Evolutionary conservation across 805 yeast species (phyloP).

Genomic region (Ogataea zsoltii): DNA sequence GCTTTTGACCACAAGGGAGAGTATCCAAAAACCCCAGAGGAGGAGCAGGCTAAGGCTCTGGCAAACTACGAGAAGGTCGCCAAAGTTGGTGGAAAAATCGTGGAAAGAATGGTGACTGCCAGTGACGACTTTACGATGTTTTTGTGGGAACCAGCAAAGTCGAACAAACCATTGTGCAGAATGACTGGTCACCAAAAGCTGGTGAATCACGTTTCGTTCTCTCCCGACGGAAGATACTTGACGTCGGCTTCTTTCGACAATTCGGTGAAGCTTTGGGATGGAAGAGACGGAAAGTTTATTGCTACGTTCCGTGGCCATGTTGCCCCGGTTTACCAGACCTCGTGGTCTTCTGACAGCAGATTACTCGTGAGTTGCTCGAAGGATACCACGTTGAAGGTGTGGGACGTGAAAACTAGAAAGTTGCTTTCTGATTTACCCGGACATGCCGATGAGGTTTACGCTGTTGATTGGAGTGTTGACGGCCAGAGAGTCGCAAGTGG

Average conservation of each 20-base stretch:
- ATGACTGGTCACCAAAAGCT: constrained; percentile 98
- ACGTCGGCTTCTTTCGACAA: constrained; percentile 96
- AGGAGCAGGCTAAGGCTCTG: constrained; percentile 53
- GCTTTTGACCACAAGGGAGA: constrained; percentile 76
- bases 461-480: constrained; percentile 97
- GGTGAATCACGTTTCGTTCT: constrained; percentile 92
- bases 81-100: constrained; percentile 49
- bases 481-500: constrained; percentile 96
- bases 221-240: constrained; percentile 90
- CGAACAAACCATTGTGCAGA: constrained; percentile 81
- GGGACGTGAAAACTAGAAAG: constrained; percentile 90
- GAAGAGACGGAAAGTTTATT: constrained; percentile 83
- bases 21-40: constrained; percentile 44
- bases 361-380: constrained; percentile 90
- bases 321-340: constrained; percentile 95
- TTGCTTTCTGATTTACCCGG: constrained; percentile 91
- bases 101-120: constrained; percentile 89
- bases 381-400: constrained; percentile 93
- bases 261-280: constrained; percentile 95
- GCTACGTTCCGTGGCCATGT: constrained; percentile 96
- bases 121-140: constrained; percentile 98
- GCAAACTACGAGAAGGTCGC: constrained; percentile 65
- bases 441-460: constrained; percentile 91
- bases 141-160: constrained; percentile 87
- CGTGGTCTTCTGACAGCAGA: constrained; percentile 96